Evolutionary conservation across 1,284 basidiomycete genomes (phyloP), one percentile per base, ranked within the genome.

Genomic region (Hemileccinum hortonii): DNA sequence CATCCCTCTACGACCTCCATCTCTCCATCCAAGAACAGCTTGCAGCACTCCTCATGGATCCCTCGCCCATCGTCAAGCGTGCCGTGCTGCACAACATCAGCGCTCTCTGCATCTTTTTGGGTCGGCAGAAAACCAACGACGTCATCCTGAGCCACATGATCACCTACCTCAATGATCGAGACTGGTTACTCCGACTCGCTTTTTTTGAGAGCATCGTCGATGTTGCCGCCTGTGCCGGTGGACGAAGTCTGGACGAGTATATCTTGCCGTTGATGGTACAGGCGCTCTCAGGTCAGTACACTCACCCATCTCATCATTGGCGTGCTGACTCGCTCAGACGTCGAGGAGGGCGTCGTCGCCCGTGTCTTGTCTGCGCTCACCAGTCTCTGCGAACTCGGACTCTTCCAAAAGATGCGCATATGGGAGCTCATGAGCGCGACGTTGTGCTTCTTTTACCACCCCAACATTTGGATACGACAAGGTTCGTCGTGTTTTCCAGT

Each of bases 121-220:
- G 95, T 3, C 75, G 92, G 22, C 88, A 93, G 65, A 90, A 87
- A 66, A 96, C 97, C 1, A 96, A 97, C 71, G 95, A 99, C 61
- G 90, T 96, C 4, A 76, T 99, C 7, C 76, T 99, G 19, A 94
- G 93, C 60, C 95, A 99, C 69, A 96, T 99, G 87, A 95, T 99
- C 68, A 99, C 97, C 0, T 99, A 98, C 65, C 80, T 99, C 60
- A 99, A 99, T 65, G 95, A 98, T 63, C 78, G 91, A 11, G 93
- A 97, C 65, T 98, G 96, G 95, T 73, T 90, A 21, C 73, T 99
- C 41, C 80, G 97, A 2, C 83, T 87, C 58, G 91, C 92, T 0
- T 98, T 99, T 69, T 98, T 98, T 64, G 94, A 97, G 66, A 92
- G 91, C 56, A 93, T 98, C 24, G 92, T 97, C 9, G 92, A 92